Evolutionary conservation across 768 basidiomycete genomes (phyloP).

Genomic region (Astraeus odoratus): DNA sequence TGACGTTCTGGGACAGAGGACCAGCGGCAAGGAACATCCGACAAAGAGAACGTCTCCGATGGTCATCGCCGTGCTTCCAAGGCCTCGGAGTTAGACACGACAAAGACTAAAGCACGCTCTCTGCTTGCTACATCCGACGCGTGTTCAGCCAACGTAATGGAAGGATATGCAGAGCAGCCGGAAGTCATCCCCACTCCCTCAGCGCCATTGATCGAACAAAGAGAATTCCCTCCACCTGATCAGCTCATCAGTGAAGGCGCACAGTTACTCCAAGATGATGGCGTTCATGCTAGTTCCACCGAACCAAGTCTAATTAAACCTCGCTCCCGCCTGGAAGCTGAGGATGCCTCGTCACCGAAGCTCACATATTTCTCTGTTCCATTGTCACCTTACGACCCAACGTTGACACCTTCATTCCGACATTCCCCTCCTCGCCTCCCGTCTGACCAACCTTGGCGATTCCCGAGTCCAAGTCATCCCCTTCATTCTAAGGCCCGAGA

Average conservation of each 20-base stretch:
- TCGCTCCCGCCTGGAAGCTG: conserved; percentile 3
- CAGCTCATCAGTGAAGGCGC: conserved; percentile 9
- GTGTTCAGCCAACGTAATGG: conserved; percentile 6
- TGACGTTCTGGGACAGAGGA: conserved; percentile 41
- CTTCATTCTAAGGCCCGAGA: conserved; percentile 60
- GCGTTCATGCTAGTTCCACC: background rate
- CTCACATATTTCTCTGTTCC: conserved; percentile 33
- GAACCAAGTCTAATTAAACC: background rate
- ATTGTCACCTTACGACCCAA: conserved; percentile 71
- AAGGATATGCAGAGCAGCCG: conserved; percentile 7
- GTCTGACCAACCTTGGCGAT: conserved; percentile 78
- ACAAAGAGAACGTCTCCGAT: conserved; percentile 27
- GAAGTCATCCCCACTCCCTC: conserved; percentile 12
- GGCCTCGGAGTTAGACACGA: conserved; percentile 13
- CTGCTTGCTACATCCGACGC: conserved; percentile 16
- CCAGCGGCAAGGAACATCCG: conserved; percentile 37
- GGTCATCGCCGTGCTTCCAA: conserved; percentile 23
- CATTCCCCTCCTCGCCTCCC: conserved; percentile 71
- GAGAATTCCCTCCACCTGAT: conserved; percentile 18
- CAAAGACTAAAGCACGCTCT: conserved; percentile 14
- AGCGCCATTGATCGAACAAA: conserved; percentile 20
- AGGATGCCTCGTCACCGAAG: conserved; percentile 17
- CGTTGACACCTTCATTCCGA: conserved; percentile 67
- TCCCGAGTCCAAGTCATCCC: conserved; percentile 73
- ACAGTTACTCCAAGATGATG: conserved; percentile 1